A percentile compares a stretch with the other conserved stretches of the same genome.
Conservation (phyloP, 176 grass and related monocot genomes). For the Hordeum marinum region DNA sequence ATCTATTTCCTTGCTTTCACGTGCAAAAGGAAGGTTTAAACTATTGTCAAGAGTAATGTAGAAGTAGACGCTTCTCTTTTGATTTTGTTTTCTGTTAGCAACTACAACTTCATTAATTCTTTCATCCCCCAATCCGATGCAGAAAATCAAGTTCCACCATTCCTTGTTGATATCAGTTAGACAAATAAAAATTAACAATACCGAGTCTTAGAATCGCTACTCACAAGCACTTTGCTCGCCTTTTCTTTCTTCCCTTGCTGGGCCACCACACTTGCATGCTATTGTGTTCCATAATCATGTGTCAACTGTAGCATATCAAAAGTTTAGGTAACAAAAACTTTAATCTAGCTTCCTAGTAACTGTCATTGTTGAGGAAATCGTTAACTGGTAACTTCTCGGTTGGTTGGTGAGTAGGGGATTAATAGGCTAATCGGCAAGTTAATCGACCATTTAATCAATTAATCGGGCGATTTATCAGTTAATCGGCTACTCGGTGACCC, state of each 20-base stretch:
- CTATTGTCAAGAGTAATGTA: not conserved
- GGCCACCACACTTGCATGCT: not conserved
- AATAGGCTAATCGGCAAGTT: too few species aligned
- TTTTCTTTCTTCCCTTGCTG: not conserved
- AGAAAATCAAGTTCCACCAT: not conserved
- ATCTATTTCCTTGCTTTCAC: not conserved
- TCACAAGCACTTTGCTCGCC: not conserved
- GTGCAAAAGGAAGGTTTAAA: constrained; percentile 6
- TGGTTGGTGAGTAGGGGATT: too few species aligned
- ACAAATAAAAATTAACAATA: not conserved
- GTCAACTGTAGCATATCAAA: not conserved
- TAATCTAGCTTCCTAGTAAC: not conserved
- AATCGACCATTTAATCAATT: too few species aligned
- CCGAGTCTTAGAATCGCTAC: not conserved
- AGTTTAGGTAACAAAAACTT: not conserved
- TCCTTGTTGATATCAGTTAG: not conserved
- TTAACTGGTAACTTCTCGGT: too few species aligned
- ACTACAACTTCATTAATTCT: not conserved
- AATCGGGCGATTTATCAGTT: too few species aligned
- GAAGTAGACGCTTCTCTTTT: not conserved
- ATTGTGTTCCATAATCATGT: not conserved
- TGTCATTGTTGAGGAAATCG: too few species aligned
- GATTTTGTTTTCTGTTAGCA: constrained; percentile 10
- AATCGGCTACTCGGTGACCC: too few species aligned
- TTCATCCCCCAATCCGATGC: not conserved